These are phyloP conservation scores for Fennellomyces sp. DNA, from an alignment of 371 early-diverging fungal species.

Conservation along the genomic window DNA sequence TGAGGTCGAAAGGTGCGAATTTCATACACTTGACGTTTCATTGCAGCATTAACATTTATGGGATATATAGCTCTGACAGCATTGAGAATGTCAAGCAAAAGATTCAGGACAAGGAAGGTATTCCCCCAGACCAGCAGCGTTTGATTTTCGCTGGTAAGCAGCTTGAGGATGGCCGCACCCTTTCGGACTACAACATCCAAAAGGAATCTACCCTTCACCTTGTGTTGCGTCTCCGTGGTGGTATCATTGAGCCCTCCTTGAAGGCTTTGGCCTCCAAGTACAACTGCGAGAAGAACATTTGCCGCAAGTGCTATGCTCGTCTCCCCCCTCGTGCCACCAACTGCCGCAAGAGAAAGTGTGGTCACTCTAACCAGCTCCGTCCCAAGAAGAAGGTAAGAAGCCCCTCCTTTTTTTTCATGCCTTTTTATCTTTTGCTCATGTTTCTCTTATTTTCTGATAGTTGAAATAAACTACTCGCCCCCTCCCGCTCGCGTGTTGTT, in stretches of 20 bases:
- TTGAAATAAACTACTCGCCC: conserved; percentile 38
- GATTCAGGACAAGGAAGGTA: conserved; percentile 99
- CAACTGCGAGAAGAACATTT: conserved; percentile 99
- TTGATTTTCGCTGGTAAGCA: conserved; percentile 99
- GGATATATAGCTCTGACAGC: conserved; percentile 64
- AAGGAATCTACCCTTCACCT: conserved; percentile 99
- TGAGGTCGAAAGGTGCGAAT: too few relatives aligned
- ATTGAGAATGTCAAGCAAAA: conserved; percentile 87
- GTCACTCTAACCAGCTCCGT: conserved; percentile 99
- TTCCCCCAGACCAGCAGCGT: conserved; percentile 99
- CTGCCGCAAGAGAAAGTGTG: conserved; percentile 99
- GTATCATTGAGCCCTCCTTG: conserved; percentile 95
- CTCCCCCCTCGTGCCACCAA: conserved; percentile 99
- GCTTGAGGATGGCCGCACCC: conserved; percentile 97
- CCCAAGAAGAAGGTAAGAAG: conserved; percentile 88
- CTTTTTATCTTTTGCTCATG: neutral
- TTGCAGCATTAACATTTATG: too few relatives aligned
- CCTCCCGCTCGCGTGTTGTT: neutral
- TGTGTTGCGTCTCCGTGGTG: conserved; percentile 98
- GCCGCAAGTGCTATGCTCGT: conserved; percentile 99
- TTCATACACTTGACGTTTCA: too few relatives aligned
- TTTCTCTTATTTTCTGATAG: conserved; percentile 13
- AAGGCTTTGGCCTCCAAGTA: conserved; percentile 98
- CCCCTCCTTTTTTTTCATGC: neutral
- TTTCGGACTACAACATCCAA: conserved; percentile 91